Evolutionary conservation across 164 flowering plant species (phyloP), one percentile per base, ranked within the genome.

Genomic region (Magnolia sinica): DNA sequence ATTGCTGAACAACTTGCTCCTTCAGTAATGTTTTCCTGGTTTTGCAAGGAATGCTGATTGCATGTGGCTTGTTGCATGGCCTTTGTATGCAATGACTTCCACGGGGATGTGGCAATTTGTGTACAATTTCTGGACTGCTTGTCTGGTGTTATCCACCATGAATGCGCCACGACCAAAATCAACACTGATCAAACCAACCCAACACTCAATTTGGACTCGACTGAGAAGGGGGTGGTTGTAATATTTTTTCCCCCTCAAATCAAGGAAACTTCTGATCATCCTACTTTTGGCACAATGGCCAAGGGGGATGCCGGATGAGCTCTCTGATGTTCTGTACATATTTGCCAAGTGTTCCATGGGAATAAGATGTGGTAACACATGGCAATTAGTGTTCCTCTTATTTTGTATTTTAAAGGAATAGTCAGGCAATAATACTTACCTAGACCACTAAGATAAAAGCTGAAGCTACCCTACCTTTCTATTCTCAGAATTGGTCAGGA

Each of bases 401-500:
- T 55, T 55, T 11, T 55, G 10, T 55, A 55, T 55, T 37, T 37
- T 37, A 37, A 37, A 37, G 45, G 45, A 37, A 37, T 5, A 37
- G 45, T 37, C 45, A 37, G 45, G 45, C 45, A 37, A 5, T 37
- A 37, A 37, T 37, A 37, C 45, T 37, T 37, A 37, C 45, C 61
- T 55, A 55, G 61, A 11, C 13, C 61, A 55, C 61, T 11, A 20
- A 1, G 8, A 13, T n/a, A 29, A 16, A 55, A 55, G 18, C 18
- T 55, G 16, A 11, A 55, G 18, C 61, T 11, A 9, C 27, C 24
- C 52, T 8, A 31, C 23, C 63, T 27, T 31, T 73, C 52, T 64
- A 75, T 76, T 73, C 55, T 59, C 87, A 96, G 99, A 86, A 88
- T 90, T 83, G 99, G 99, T 74, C 95, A 94, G 79, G 98, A 96